These are phyloP conservation scores for Rhizophora mangle DNA, from an alignment of 345 rosid genomes.

Conservation along the genomic window DNA sequence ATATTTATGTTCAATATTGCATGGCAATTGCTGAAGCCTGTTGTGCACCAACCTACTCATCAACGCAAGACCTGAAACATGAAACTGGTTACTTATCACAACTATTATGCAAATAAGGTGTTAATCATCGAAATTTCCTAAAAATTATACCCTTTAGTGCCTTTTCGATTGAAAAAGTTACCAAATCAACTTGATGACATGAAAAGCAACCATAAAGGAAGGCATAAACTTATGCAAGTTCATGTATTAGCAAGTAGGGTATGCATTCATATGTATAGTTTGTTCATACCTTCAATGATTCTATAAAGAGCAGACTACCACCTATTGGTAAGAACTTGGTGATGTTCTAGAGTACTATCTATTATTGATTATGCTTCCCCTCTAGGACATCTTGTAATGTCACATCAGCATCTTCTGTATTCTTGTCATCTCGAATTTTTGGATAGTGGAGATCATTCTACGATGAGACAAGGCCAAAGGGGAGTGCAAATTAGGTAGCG, in stretches of 20 bases:
- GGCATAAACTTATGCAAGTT: too few species aligned
- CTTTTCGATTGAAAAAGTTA: not conserved
- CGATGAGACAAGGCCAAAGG: slow-evolving; percentile 63
- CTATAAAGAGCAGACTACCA: slow-evolving; percentile 93
- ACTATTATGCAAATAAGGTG: not conserved
- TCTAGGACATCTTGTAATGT: slow-evolving; percentile 72
- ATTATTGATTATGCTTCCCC: slow-evolving; percentile 72
- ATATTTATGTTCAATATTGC: too few species aligned
- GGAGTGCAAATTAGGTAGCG: slow-evolving; percentile 71
- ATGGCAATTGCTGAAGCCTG: too few species aligned
- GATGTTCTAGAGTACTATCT: slow-evolving; percentile 44
- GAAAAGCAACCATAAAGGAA: not conserved
- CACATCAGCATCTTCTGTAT: slow-evolving; percentile 68
- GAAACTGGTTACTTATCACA: slow-evolving; percentile 8
- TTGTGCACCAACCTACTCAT: too few species aligned
- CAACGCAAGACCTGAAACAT: slow-evolving; percentile 60
- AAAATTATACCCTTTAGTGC: not conserved
- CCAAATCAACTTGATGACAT: not conserved
- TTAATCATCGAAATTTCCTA: not conserved
- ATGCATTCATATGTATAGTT: not conserved
- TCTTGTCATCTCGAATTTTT: slow-evolving; percentile 48
- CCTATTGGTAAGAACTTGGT: slow-evolving; percentile 54
- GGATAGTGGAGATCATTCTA: slow-evolving; percentile 60
- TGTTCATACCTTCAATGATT: slow-evolving; percentile 71
- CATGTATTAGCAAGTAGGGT: too few species aligned